Percentiles rank a stretch among this genome's conserved stretches.
phyloP scores from a whole-genome alignment of 2,329 filamentous ascomycete species.

The Trichothecium roseum region DNA sequence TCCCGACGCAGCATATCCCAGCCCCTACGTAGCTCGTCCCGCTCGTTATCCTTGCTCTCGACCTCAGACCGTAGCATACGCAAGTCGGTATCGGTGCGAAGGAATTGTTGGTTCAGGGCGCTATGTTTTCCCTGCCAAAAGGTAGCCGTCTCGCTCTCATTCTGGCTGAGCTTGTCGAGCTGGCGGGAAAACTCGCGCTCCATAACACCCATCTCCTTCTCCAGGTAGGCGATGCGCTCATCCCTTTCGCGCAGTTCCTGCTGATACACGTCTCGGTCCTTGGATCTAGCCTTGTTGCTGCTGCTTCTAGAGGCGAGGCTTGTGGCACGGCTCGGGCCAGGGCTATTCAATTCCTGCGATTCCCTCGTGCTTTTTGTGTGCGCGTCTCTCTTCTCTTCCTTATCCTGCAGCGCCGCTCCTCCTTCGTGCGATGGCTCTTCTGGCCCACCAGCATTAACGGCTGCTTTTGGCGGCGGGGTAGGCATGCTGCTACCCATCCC shows the following conservation, averaged over 20 bases:
- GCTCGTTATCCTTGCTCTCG: constrained; percentile 34
- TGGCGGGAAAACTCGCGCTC: constrained; percentile 42
- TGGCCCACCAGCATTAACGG: constrained; percentile 11
- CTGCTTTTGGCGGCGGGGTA: constrained; percentile 18
- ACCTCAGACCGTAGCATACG: constrained; percentile 38
- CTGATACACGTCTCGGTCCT: constrained; percentile 9
- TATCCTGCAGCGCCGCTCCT: constrained; percentile 6
- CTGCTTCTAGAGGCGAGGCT: constrained; percentile 11
- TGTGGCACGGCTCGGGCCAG: constrained; percentile 9
- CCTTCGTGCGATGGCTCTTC: constrained; percentile 10
- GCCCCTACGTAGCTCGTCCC: constrained; percentile 37
- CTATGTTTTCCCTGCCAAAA: constrained; percentile 50
- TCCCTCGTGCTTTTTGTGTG: constrained; percentile 8
- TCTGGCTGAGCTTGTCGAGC: constrained; percentile 40
- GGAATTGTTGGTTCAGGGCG: constrained; percentile 38
- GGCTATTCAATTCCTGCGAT: constrained; percentile 3
- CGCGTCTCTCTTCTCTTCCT: constrained; percentile 18
- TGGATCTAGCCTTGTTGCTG: constrained; percentile 8
- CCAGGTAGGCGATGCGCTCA: constrained; percentile 38
- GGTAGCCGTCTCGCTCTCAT: constrained; percentile 43
- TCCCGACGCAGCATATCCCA: constrained; percentile 36
- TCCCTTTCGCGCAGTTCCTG: constrained; percentile 34
- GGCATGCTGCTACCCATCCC: constrained; percentile 16
- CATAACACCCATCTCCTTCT: constrained; percentile 41
- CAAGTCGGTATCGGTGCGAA: constrained; percentile 42